Conservation (phyloP, 208 protist genomes). For the Trypanosoma rangeli region DNA sequence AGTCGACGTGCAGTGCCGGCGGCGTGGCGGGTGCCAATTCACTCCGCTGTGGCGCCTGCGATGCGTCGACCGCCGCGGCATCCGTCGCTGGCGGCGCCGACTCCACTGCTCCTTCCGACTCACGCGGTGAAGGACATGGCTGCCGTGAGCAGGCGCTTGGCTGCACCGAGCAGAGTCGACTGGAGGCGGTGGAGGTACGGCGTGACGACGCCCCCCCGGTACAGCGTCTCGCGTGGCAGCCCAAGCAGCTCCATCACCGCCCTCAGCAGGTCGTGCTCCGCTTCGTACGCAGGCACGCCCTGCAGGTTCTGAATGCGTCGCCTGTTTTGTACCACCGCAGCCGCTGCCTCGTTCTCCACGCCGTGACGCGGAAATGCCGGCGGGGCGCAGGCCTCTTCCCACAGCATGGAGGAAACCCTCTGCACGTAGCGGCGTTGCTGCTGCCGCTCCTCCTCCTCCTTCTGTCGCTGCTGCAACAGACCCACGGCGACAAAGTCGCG, state of each 20-base stretch:
- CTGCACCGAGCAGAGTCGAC: conserved; percentile 1
- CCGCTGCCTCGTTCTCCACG: background rate
- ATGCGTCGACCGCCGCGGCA: background rate
- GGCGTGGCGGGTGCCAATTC: background rate
- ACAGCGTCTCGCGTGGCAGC: conserved; percentile 16
- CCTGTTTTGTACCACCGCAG: conserved; percentile 9
- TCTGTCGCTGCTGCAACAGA: background rate
- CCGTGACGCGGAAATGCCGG: background rate
- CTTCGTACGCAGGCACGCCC: conserved; percentile 17
- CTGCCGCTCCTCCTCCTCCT: background rate
- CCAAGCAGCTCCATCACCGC: conserved; percentile 20
- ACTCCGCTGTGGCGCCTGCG: background rate
- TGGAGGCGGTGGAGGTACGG: background rate
- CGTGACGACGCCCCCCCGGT: conserved; percentile 5
- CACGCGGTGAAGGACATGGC: conserved; percentile 2
- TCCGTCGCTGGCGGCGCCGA: background rate
- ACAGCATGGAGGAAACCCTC: background rate
- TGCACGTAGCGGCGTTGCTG: background rate
- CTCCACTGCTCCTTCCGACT: background rate
- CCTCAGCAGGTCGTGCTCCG: conserved; percentile 14
- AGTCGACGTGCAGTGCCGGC: background rate
- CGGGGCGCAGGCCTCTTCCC: background rate
- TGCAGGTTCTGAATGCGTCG: conserved; percentile 9
- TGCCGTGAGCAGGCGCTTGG: background rate
- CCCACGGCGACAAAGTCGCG: conserved; percentile 23